Base-by-base conservation (phyloP, 2,329 filamentous ascomycete genomes). In the Fusarium austroafricanum region DNA sequence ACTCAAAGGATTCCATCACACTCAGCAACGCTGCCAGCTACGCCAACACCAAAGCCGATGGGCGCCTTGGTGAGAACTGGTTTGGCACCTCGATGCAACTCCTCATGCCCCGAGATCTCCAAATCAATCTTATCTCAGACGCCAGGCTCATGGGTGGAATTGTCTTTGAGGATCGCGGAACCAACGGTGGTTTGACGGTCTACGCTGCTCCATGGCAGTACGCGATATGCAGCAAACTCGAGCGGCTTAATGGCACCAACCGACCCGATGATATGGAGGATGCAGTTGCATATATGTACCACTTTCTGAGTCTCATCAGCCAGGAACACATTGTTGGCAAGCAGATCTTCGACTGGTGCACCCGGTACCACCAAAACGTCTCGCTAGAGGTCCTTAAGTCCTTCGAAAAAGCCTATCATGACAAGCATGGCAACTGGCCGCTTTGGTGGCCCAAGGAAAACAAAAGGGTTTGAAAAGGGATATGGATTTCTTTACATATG, bases 41-140 rank as follows among this genome's bases (percentile, higher is more conserved):
- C 21, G 70, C 70, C 44, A 67, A 72, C 21, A 45, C n/a, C 11
- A 40, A 61, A n/a, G 33, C 65, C 2, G 49, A 63, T 2, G 69
- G 53, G 7, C 42, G 18, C 12, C 70, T 72, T n/a, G 70, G 70
- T 10, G 46, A 63, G 12, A 50, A 67, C 20, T 72, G 70, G 70
- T 63, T 72, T 59, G 71, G 66, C 55, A 72, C 61, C 49, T 71
- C 71, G 1, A 73, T 70, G 46, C 68, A 70, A 37, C 53, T 73
- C 23, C 68, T 71, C 21, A 51, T 70, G 52, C 47, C 65, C 10
- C 45, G 46, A 29, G 38, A 60, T 43, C 49, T 68, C 7, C 70
- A 71, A 39, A 38, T 44, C 2, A 33, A 51, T 7, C 61, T 70
- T 28, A 35, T 68, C 2, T 28, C 42, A 29, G 65, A 61, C 10